Conservation (phyloP, 306 rosid species). For the Sicyos edulis region DNA sequence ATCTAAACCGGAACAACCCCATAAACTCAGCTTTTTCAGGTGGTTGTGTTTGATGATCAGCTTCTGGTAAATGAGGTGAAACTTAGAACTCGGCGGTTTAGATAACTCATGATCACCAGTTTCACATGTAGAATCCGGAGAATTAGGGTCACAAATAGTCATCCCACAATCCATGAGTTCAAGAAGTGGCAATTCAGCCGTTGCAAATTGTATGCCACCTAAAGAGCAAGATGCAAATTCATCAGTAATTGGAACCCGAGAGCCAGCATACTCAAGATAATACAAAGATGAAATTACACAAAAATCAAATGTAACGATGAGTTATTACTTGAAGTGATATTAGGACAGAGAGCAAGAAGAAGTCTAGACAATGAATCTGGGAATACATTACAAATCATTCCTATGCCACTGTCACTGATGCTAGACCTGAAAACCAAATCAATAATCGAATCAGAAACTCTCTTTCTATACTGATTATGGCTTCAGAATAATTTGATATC, state of each 20-base stretch:
- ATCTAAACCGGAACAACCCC: constrained; percentile 95
- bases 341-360: constrained; percentile 93
- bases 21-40: constrained; percentile 80
- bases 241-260: constrained; percentile 20
- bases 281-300: neutral
- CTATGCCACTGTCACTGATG: constrained; percentile 86
- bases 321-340: constrained; percentile 81
- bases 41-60: constrained; percentile 74
- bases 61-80: constrained; percentile 63
- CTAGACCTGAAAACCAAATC: constrained; percentile 61
- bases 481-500: neutral
- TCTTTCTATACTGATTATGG: too few relatives aligned
- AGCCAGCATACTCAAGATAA: constrained; percentile 13
- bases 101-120: constrained; percentile 28
- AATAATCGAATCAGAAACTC: neutral
- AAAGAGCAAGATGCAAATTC: constrained; percentile 27
- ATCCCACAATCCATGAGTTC: constrained; percentile 98
- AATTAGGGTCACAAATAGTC: constrained; percentile 75
- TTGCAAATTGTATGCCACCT: constrained; percentile 95
- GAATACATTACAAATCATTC: constrained; percentile 85
- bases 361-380: constrained; percentile 73
- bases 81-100: constrained; percentile 34
- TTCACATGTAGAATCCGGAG: constrained; percentile 31
- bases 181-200: constrained; percentile 83
- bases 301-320: neutral